Conservation (phyloP, 768 basidiomycete species). For the Rhodotorula taiwanensis region DNA sequence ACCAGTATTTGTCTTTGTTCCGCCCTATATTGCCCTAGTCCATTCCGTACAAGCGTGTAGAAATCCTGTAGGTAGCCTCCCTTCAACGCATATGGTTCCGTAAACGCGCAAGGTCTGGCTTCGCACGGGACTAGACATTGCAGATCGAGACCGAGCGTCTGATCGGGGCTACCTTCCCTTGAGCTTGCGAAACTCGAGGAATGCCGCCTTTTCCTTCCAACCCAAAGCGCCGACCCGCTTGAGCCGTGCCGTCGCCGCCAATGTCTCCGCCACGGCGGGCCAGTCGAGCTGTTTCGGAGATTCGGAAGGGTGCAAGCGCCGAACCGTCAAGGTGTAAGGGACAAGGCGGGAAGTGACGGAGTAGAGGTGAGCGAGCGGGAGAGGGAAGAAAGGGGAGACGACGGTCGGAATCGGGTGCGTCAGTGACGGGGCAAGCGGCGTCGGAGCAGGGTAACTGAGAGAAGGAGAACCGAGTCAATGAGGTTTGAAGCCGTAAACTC, state of each 20-base stretch:
- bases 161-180: conserved; percentile 8
- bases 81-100: too few relatives aligned
- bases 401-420: conserved; percentile 25
- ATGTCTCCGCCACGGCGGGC: conserved; percentile 18
- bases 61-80: too few relatives aligned
- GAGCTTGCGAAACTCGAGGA: conserved; percentile 28
- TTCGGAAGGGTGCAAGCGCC: conserved; percentile 29
- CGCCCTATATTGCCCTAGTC: too few relatives aligned
- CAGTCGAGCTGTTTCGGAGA: conserved; percentile 12
- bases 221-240: conserved; percentile 25
- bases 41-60: too few relatives aligned
- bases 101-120: too few relatives aligned
- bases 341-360: conserved; percentile 8
- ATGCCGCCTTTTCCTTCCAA: conserved; percentile 29
- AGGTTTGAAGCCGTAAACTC: too few relatives aligned
- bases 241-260: conserved; percentile 18
- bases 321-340: conserved; percentile 17
- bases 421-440: conserved; percentile 22
- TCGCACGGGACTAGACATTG: too few relatives aligned
- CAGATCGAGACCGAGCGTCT: too few relatives aligned
- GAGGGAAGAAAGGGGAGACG: neutral
- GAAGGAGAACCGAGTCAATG: neutral
- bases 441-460: conserved; percentile 25
- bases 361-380: conserved; percentile 24
- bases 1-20: too few relatives aligned